Conservation (phyloP, 495 filamentous ascomycete species). For the Neohortaea acidophila region DNA sequence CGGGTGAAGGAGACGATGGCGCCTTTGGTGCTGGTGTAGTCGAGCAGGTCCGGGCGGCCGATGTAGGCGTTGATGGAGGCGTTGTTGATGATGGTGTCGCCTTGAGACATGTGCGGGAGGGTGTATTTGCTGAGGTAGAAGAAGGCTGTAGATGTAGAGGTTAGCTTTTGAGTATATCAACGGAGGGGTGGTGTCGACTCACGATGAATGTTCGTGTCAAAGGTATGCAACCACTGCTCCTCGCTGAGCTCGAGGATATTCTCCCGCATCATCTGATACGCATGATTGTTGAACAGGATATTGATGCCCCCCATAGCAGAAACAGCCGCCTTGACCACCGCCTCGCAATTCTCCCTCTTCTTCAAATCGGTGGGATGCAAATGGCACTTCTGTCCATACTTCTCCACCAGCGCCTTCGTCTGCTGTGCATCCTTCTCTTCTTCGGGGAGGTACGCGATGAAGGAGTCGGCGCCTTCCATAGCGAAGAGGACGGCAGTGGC, state of each 20-base stretch:
- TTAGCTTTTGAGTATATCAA: not conserved
- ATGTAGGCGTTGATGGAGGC: slow-evolving; percentile 71
- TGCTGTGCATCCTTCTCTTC: slow-evolving; percentile 17
- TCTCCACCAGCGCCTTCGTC: slow-evolving; percentile 14
- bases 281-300: slow-evolving; percentile 24
- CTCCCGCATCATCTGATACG: slow-evolving; percentile 57
- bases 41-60: slow-evolving; percentile 65
- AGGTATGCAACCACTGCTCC: slow-evolving; percentile 57
- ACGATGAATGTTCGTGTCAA: slow-evolving; percentile 29
- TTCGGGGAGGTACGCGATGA: slow-evolving; percentile 35
- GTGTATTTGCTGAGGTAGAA: slow-evolving; percentile 55
- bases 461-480: slow-evolving; percentile 22
- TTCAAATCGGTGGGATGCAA: slow-evolving; percentile 8
- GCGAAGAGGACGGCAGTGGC: slow-evolving; percentile 28
- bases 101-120: slow-evolving; percentile 59
- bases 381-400: slow-evolving; percentile 11
- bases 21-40: slow-evolving; percentile 76
- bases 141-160: slow-evolving; percentile 16
- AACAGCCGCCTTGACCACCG: slow-evolving; percentile 12
- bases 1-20: slow-evolving; percentile 72
- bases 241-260: slow-evolving; percentile 59
- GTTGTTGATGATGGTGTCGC: slow-evolving; percentile 71
- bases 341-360: slow-evolving; percentile 16
- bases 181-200: not conserved
- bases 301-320: slow-evolving; percentile 15